Percentiles rank a stretch among this genome's conserved stretches.
phyloP scores from a whole-genome alignment of 306 rosid genomes.

The Citrullus amarus region DNA sequence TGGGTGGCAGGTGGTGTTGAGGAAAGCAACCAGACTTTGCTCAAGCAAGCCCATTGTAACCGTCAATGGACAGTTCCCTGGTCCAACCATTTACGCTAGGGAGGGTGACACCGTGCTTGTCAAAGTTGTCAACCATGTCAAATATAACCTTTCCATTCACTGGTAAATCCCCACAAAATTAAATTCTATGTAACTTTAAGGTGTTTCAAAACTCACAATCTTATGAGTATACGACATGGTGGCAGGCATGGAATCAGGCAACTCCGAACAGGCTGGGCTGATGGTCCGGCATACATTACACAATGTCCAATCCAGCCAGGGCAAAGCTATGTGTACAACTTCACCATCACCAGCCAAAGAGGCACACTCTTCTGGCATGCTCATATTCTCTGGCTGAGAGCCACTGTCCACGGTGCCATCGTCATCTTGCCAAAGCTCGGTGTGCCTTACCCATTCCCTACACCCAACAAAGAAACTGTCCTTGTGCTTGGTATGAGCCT shows the following conservation, averaged over 20 bases:
- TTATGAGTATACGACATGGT: background rate
- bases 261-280: constrained; percentile 76
- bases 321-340: constrained; percentile 58
- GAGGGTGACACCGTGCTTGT: constrained; percentile 69
- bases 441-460: constrained; percentile 81
- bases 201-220: background rate
- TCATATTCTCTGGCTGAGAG: constrained; percentile 73
- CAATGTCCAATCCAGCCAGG: constrained; percentile 82
- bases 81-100: constrained; percentile 79
- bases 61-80: constrained; percentile 69
- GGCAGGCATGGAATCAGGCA: constrained; percentile 84
- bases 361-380: constrained; percentile 94
- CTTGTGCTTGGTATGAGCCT: constrained; percentile 43
- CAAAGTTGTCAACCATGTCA: constrained; percentile 55
- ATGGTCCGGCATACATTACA: constrained; percentile 79
- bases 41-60: constrained; percentile 66
- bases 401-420: constrained; percentile 72
- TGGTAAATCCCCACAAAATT: constrained; percentile 28
- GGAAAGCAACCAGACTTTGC: constrained; percentile 42
- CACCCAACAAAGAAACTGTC: constrained; percentile 58
- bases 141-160: constrained; percentile 55
- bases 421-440: constrained; percentile 80
- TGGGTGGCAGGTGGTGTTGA: constrained; percentile 47
- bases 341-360: constrained; percentile 76
- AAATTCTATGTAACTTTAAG: background rate